These are phyloP conservation scores for Nothophytophthora sp. DNA, from an alignment of 352 stramenopile species.

Conservation along the genomic window DNA sequence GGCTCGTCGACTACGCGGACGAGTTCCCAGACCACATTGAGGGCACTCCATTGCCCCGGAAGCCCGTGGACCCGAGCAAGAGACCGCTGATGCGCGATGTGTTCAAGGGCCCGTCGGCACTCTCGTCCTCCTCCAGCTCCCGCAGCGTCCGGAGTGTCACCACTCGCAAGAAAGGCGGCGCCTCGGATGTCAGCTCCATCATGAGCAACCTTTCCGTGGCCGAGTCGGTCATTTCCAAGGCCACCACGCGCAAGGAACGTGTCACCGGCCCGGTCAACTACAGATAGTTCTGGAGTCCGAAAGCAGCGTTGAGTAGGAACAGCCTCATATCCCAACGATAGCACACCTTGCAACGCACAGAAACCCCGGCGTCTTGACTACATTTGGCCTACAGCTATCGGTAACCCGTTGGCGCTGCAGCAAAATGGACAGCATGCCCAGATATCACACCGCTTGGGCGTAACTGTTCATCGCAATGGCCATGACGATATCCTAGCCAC, in stretches of 20 bases:
- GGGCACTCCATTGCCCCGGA: conserved; percentile 54
- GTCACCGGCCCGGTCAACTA: conserved; percentile 44
- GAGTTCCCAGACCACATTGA: conserved; percentile 68
- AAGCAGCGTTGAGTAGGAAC: too few relatives aligned
- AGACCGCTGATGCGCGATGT: conserved; percentile 52
- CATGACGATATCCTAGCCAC: conserved; percentile 60
- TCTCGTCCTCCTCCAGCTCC: conserved; percentile 35
- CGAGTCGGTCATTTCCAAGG: conserved; percentile 78
- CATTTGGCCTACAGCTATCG: too few relatives aligned
- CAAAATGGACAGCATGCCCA: too few relatives aligned
- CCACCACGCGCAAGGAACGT: conserved; percentile 62
- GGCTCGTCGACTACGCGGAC: conserved; percentile 65
- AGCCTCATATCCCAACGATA: too few relatives aligned
- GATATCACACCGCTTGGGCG: conserved; percentile 30
- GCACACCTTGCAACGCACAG: too few relatives aligned
- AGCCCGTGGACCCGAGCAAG: conserved; percentile 51
- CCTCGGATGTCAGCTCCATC: conserved; percentile 62
- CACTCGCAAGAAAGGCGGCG: conserved; percentile 45
- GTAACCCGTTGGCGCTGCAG: too few relatives aligned
- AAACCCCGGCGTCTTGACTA: too few relatives aligned
- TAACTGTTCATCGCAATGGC: conserved; percentile 78
- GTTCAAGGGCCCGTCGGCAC: conserved; percentile 39
- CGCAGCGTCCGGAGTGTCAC: conserved; percentile 61
- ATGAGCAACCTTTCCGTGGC: conserved; percentile 64
- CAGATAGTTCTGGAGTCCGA: conserved; percentile 28